phyloP scores from a whole-genome alignment of 192 early-diverging fungal species.

The Coemansia sp. region DNA sequence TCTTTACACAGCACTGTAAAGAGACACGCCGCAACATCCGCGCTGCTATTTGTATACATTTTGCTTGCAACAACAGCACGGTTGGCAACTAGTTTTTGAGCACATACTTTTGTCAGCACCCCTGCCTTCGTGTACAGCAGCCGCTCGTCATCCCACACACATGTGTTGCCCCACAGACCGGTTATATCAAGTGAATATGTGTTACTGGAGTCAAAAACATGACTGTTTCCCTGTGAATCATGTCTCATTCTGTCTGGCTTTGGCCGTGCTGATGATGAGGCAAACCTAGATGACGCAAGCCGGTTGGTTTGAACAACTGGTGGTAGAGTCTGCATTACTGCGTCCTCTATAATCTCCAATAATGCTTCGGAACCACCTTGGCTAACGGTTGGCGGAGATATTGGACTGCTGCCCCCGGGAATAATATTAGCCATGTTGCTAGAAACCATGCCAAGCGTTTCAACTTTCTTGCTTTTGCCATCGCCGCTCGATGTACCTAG shows the following conservation, averaged over 20 bases:
- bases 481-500: not conserved
- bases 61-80: not conserved
- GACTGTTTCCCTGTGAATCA: not conserved
- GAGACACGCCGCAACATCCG: not conserved
- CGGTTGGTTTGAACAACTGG: not conserved
- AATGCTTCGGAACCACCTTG: not conserved
- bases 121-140: not conserved
- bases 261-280: not conserved
- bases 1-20: not conserved
- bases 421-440: not conserved
- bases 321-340: not conserved
- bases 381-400: not conserved
- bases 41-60: not conserved
- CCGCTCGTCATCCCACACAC: conserved; percentile 21
- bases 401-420: not conserved
- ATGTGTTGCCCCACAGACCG: conserved; percentile 31
- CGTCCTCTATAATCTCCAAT: not conserved
- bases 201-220: not conserved
- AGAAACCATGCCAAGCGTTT: not conserved
- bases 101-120: not conserved
- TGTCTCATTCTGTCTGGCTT: not conserved
- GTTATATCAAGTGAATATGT: conserved; percentile 15
- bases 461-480: not conserved
- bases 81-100: not conserved
- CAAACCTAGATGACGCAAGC: no score